Evolutionary conservation across 2,329 filamentous ascomycete species (phyloP), one percentile per base, ranked within the genome.

Genomic region (Periconia sp.): DNA sequence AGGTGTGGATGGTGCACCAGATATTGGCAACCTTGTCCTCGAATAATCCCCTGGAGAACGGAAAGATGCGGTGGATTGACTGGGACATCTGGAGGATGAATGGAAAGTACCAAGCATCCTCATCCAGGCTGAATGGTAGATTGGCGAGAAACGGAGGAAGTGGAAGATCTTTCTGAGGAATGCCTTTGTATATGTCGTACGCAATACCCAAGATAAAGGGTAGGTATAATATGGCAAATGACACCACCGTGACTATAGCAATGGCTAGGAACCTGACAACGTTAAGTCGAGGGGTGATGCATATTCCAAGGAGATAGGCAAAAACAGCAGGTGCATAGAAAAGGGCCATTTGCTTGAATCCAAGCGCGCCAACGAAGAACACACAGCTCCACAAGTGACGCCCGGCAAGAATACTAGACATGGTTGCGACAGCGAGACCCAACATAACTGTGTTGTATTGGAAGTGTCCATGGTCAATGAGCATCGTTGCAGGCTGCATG

Each of bases 391-490:
- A 96, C 49, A 95, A 81, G 59, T 86, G 86, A 35, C 91, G 83
- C 4, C 89, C 89, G 3, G 91, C 90, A 36, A 96, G 71, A 73
- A 97, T 87, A 68, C 88, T 94, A 29, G 92, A 94, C 75, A 96
- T 84, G 59, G 87, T 89, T 1, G 90, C 90, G 21, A 95, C 76
- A 8, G 94, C 84, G 34, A 97, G 83, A 2, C 95, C 94, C 12
- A 99, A 84, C 94, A 99, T 99, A 36, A 99, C 92, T 0, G 92
- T 95, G 69, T 99, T 99, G 73, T 96, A 99, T 73, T 99, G 94
- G 68, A 99, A 99, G 60, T 87, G 94, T 5, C 92, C 88, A 65
- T 99, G 92, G 66, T 99, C 94, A 57, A 99, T 88, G 19, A 99
- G 82, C 25, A 97, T 91, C 1, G 86, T 89, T 3, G 85, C 85